Evolutionary conservation across 495 filamentous ascomycete genomes (phyloP).

Genomic region (Talaromyces borbonicus): DNA sequence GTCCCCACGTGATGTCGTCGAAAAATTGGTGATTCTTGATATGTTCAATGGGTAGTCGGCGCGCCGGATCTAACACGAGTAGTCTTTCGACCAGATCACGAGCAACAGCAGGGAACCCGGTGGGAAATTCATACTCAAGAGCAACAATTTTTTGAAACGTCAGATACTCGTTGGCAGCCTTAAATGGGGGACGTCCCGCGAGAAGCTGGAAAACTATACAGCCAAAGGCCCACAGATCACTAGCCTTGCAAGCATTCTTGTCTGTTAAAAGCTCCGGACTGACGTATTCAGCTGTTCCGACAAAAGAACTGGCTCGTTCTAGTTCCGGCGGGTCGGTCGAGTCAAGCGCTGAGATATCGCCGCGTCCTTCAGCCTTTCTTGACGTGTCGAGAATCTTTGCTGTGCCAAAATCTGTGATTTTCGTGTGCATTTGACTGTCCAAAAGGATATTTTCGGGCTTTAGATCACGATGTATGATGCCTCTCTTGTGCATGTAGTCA

Average conservation of each 20-base stretch:
- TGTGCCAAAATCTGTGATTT: conserved; percentile 98
- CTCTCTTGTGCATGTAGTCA: conserved; percentile 94
- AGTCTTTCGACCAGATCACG: conserved; percentile 88
- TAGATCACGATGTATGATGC: conserved; percentile 92
- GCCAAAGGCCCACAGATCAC: conserved; percentile 98
- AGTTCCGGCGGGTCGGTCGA: conserved; percentile 50
- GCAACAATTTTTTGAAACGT: conserved; percentile 98
- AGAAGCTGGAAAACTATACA: conserved; percentile 97
- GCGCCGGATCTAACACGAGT: conserved; percentile 80
- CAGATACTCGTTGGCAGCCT: conserved; percentile 91
- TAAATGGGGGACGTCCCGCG: conserved; percentile 90
- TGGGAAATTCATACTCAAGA: conserved; percentile 87
- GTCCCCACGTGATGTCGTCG: conserved; percentile 78
- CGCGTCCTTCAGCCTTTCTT: conserved; percentile 38
- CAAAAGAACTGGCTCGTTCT: conserved; percentile 83
- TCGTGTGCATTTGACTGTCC: conserved; percentile 92
- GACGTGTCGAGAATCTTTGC: conserved; percentile 79
- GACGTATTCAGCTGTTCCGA: conserved; percentile 97
- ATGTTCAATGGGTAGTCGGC: conserved; percentile 85
- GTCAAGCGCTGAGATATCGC: conserved; percentile 38
- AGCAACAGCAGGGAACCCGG: conserved; percentile 80
- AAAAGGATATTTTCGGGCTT: conserved; percentile 97
- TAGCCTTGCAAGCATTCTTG: conserved; percentile 95
- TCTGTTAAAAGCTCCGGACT: conserved; percentile 91
- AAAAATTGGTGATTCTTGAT: conserved; percentile 98